phyloP scores from a whole-genome alignment of 805 yeast species.

The Suhomyces sp. region DNA sequence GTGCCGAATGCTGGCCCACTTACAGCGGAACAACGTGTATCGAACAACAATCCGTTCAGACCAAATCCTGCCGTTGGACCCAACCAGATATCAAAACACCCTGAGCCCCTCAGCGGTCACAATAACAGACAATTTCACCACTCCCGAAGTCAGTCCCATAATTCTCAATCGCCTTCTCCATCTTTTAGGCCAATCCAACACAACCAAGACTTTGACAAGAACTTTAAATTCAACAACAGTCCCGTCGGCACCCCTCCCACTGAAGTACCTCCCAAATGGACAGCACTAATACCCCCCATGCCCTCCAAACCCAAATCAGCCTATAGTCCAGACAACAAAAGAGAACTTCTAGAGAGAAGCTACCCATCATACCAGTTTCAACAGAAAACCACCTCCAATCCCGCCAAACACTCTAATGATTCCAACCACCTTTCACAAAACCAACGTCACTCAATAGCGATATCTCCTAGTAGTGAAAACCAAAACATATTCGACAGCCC shows the following conservation, averaged over 20 bases:
- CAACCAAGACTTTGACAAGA: slow-evolving; percentile 6
- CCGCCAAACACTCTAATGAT: neutral
- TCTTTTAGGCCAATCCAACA: slow-evolving; percentile 14
- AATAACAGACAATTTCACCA: slow-evolving; percentile 4
- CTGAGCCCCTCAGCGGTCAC: neutral
- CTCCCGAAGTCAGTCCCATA: slow-evolving; percentile 13
- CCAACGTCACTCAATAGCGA: slow-evolving; percentile 30
- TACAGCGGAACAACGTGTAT: neutral
- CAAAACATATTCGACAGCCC: neutral
- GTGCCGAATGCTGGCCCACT: neutral
- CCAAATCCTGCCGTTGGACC: neutral
- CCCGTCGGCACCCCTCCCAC: neutral
- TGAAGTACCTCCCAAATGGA: slow-evolving; percentile 7
- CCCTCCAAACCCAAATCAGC: slow-evolving; percentile 19
- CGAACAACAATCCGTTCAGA: neutral
- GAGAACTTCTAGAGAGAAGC: neutral
- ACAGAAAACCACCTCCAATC: neutral
- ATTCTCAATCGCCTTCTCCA: slow-evolving; percentile 11
- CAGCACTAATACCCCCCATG: slow-evolving; percentile 34
- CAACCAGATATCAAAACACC: neutral
- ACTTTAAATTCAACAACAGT: slow-evolving; percentile 1
- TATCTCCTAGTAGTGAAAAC: slow-evolving; percentile 16
- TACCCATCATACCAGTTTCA: neutral
- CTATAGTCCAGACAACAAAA: slow-evolving; percentile 8
- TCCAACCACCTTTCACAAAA: neutral